Evolutionary conservation across 2,329 filamentous ascomycete genomes (phyloP).

Genomic region (Westerdykella ornata): DNA sequence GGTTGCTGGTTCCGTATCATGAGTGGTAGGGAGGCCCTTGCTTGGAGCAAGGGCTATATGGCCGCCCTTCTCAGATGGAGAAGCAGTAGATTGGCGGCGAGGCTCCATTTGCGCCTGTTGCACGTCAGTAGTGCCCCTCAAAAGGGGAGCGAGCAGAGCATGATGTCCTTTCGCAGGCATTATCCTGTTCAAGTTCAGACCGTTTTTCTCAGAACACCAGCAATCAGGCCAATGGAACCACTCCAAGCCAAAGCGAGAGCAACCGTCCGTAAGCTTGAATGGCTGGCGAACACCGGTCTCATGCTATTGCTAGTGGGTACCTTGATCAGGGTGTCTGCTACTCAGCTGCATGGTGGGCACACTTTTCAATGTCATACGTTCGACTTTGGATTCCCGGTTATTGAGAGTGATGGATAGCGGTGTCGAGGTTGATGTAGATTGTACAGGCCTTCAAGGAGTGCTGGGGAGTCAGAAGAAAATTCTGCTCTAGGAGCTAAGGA

Average conservation of each 20-base stretch:
- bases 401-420: no score
- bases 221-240: not conserved
- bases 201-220: conserved; percentile 47
- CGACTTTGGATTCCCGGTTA: no score
- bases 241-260: not conserved
- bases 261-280: not conserved
- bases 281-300: conserved; percentile 33
- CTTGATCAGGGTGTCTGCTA: conserved; percentile 35
- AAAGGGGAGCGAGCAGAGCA: conserved; percentile 35
- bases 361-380: conserved; percentile 19
- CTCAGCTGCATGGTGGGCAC: conserved; percentile 21
- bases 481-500: no score
- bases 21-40: conserved; percentile 17
- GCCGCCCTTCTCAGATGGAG: conserved; percentile 18
- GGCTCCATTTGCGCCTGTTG: conserved; percentile 27
- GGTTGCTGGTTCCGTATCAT: conserved; percentile 3
- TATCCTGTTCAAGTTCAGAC: conserved; percentile 51
- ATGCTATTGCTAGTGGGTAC: conserved; percentile 33
- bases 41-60: conserved; percentile 20
- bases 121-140: conserved; percentile 27
- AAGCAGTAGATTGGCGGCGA: conserved; percentile 5
- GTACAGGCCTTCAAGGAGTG: no score
- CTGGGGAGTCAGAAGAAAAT: no score
- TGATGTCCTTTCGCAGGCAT: conserved; percentile 50
- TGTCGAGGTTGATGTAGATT: no score